These are phyloP conservation scores for Talinum fruticosum DNA, from an alignment of 148 eudicot genomes.

Conservation along the genomic window DNA sequence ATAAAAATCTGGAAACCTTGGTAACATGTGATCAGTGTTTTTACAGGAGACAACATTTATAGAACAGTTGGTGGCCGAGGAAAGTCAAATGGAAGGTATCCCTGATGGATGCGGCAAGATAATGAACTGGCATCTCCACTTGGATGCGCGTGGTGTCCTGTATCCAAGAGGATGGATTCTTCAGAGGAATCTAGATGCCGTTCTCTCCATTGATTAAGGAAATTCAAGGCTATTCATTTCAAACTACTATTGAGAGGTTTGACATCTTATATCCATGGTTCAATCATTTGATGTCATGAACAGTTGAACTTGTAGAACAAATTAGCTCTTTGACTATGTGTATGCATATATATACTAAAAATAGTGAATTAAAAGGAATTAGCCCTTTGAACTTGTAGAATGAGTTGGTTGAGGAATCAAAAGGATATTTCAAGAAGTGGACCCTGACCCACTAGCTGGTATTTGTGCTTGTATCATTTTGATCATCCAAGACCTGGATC, in stretches of 20 bases:
- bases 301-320: background rate
- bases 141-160: slow-evolving; percentile 56
- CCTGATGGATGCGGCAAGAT: slow-evolving; percentile 61
- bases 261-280: slow-evolving; percentile 12
- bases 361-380: no score
- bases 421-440: background rate
- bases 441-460: background rate
- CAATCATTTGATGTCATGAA: background rate
- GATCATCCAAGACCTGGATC: background rate
- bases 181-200: slow-evolving; percentile 58
- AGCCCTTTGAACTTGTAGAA: no score
- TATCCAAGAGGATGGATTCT: slow-evolving; percentile 87
- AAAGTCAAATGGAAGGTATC: slow-evolving; percentile 85
- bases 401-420: background rate
- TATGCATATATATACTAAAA: background rate
- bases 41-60: slow-evolving; percentile 90
- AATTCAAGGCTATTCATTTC: slow-evolving; percentile 9
- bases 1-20: background rate
- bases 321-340: background rate
- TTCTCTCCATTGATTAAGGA: slow-evolving; percentile 38
- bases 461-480: background rate
- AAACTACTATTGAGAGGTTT: slow-evolving; percentile 12
- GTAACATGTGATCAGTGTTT: slow-evolving; percentile 7
- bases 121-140: slow-evolving; percentile 96
- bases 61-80: slow-evolving; percentile 89